Base-by-base conservation (phyloP, 306 rosid species). In the Glycine tomentella region DNA sequence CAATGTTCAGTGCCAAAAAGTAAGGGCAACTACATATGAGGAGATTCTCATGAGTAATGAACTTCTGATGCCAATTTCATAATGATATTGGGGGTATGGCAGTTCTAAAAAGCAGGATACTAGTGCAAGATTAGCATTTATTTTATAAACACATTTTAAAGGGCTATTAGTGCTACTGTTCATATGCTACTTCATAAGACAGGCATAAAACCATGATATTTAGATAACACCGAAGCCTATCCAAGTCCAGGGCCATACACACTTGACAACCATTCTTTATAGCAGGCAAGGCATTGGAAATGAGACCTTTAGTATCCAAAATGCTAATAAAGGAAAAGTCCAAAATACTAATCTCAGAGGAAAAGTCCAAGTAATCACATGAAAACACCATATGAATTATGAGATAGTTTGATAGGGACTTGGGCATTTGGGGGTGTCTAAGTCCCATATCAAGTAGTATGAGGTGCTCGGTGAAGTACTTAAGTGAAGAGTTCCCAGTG, bases 1-100 rank as follows among this genome's bases (percentile, higher is more conserved):
- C 76, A 74, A 75, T 34, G 58, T 81, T 55, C 76, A 34, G 59
- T 61, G 34, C 5, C 46, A 78, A 65, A 77, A 25, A 52, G 69
- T 20, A 67, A 49, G 3, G 4, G 57, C 9, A 13, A 46, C 46
- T 51, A 6, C 44, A 67, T 38, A 38, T 12, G 31, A 68, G n/a
- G n/a, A n/a, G 2, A 77, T 65, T 68, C 33, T 25, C 68, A 45
- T 45, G 49, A n/a, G 42, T 57, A 36, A 48, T 38, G 15, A 76
- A 76, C 7, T 62, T 46, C 46, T 61, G 49, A 33, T 8, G 46
- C 58, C 34, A 16, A n/a, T 55, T 9, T 51, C 56, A 55, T 38
- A 58, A 74, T 7, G 2, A 53, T 15, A 55, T 12, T n/a, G n/a
- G 9, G 7, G 25, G 48, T 20, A 57, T 44, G 56, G 36, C 49